Evolutionary conservation across 2,329 filamentous ascomycete genomes (phyloP), one percentile per base, ranked within the genome.

Genomic region (Stemphylium lycopersici): DNA sequence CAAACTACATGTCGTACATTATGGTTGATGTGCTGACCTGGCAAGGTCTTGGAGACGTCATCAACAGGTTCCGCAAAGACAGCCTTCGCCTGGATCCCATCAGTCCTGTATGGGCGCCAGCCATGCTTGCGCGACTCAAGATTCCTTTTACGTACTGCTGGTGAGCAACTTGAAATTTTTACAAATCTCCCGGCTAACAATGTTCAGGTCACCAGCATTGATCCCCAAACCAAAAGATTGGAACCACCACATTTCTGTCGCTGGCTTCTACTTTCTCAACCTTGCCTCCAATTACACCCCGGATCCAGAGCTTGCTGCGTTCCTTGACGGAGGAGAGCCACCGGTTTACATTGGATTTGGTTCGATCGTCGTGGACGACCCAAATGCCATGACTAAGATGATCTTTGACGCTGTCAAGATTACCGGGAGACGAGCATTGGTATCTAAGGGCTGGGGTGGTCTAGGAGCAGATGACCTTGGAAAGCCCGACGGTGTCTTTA

Each of bases 141-240:
- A 83, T 97, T 13, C 91, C 93, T 0, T 91, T 90, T 64, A 96
- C 93, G 0, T 98, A 97, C 70, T 95, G 92, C 75, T 97, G 93
- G 92, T 81, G 66, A 56, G 67, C n/a, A n/a, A n/a, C n/a, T n/a
- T 49, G 6, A 4, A 2, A 10, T 8, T 22, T 32, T 38, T 26
- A 24, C 11, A 4, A 20, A 34, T 4, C 38, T 20, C 3, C 6
- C 5, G 2, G 24, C 52, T 62, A 48, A 43, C 15, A 31, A 26
- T 2, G 20, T 2, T 4, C 41, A 73, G 70, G 72, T 76, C 74
- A 11, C 76, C 75, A 11, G 73, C 73, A 24, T 62, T 79, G 18
- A 77, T 80, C 7, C 76, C 77, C 1, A 81, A 81, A 58, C 79
- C 79, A 1, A 70, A 65, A 38, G 79, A 81, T 52, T 81, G 76